These are phyloP conservation scores for Euphorbia peplus DNA, from an alignment of 345 rosid genomes.

Conservation along the genomic window DNA sequence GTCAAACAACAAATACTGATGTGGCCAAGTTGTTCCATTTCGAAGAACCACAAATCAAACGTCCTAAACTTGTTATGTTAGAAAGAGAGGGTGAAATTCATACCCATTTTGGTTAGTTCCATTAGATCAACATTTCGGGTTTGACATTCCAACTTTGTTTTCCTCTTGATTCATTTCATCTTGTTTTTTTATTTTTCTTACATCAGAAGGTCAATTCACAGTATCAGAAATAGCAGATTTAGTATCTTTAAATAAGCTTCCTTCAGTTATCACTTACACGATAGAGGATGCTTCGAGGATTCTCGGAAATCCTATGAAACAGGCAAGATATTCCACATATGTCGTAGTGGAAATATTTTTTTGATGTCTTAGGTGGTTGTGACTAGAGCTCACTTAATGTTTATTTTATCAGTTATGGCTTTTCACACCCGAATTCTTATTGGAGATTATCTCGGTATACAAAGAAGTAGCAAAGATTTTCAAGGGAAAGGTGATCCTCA, in stretches of 20 bases:
- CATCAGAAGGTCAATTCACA: conserved; percentile 17
- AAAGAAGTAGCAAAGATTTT: conserved; percentile 19
- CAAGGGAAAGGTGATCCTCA: conserved; percentile 21
- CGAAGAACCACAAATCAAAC: conserved; percentile 13
- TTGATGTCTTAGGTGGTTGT: too few species aligned
- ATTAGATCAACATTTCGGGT: neutral
- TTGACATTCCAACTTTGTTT: neutral
- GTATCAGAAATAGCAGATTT: conserved; percentile 15
- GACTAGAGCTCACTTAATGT: too few species aligned
- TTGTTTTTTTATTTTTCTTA: neutral
- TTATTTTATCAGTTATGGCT: conserved; percentile 26
- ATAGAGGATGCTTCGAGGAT: neutral
- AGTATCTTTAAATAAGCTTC: conserved; percentile 10
- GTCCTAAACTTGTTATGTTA: conserved; percentile 22
- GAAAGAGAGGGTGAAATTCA: neutral
- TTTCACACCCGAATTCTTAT: conserved; percentile 14
- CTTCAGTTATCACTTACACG: conserved; percentile 9
- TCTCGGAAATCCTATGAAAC: too few species aligned
- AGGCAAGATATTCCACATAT: conserved; percentile 3
- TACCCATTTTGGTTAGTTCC: conserved; percentile 4
- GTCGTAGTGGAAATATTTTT: too few species aligned
- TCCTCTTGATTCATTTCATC: neutral
- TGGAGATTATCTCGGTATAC: conserved; percentile 12
- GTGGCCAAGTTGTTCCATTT: conserved; percentile 18
- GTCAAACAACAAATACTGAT: conserved; percentile 14